These are phyloP conservation scores for Triticum timopheevii DNA, from an alignment of 176 grass and related monocot genomes.

Conservation along the genomic window DNA sequence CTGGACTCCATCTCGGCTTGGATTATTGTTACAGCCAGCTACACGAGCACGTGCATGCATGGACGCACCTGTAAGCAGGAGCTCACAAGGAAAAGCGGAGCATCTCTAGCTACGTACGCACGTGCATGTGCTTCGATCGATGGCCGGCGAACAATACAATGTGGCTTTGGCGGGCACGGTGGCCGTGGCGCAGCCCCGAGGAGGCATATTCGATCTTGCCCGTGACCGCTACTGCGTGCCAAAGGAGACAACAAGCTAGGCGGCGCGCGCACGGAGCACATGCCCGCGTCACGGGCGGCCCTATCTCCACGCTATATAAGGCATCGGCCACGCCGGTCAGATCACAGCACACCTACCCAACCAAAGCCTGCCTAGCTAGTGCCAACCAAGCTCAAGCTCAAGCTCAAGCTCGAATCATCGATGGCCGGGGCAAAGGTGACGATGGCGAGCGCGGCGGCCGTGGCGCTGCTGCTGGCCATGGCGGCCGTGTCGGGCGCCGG, in stretches of 20 bases:
- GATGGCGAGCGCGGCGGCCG: not conserved
- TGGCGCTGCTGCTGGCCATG: not conserved
- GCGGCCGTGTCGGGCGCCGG: not conserved
- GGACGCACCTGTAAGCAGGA: too few relatives aligned
- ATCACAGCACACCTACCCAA: not conserved
- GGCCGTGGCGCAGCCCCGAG: not conserved
- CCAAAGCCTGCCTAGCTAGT: not conserved
- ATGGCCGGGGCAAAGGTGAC: conserved; percentile 16
- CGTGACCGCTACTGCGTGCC: conserved; percentile 19
- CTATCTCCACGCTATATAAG: conserved; percentile 20
- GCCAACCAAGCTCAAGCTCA: not conserved
- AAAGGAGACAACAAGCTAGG: conserved; percentile 19
- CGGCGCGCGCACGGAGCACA: not conserved
- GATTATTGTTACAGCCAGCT: not conserved
- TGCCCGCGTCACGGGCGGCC: conserved; percentile 19
- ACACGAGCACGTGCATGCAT: not conserved
- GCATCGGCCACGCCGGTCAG: not conserved
- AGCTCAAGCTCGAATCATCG: not conserved
- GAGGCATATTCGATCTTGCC: not conserved
- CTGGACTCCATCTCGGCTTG: not conserved
- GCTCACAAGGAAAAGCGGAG: not conserved
- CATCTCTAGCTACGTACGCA: not conserved
- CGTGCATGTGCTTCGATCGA: not conserved
- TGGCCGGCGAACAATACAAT: not conserved
- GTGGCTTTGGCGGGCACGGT: not conserved